Base-by-base conservation (phyloP, 2,329 filamentous ascomycete species). In the Didymella segeticola region DNA sequence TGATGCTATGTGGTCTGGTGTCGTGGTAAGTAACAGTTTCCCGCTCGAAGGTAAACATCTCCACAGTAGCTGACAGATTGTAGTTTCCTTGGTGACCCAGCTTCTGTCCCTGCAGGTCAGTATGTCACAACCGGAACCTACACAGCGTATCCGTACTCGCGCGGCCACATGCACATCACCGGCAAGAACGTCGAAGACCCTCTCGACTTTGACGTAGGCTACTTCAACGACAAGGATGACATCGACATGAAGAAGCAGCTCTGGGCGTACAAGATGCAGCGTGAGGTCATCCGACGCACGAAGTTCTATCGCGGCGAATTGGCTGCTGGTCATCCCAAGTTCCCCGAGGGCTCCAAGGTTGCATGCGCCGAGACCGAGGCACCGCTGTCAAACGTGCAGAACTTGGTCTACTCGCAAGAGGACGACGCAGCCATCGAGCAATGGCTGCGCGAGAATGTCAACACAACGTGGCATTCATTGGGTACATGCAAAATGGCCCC, bases 231-330 rank as follows among this genome's bases (percentile, higher is more conserved):
- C 46, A 61, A 73, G 11, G 72, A 85, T 58, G 80, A 83, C 1
- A 69, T 84, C n/a, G 86, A 88, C 63, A 26, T 87, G 23, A 82
- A 82, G 66, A 83, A 80, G 62, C 80, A 83, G 11, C 61, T 86
- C 10, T 88, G 85, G 85, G 80, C 76, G 1, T 89, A 89, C 75
- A 89, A 89, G 71, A 83, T 82, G 62, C 78, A 79, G n/a, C 83
- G 87, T 2, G 85, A 87, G 68, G 80, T 88, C 47, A 75, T 79
- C 19, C 81, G 86, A 2, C 81, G 84, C 12, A 82, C 83, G 64
- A 70, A 78, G 2, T 75, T 79, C 52, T 86, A 81, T 70, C 71
- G 70, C 9, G 77, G 78, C 23, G 74, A 78, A 55, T 50, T 79
- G n/a, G 67, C 64, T 1, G 61, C 57, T 14, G 64, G 62, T 5